Base-by-base conservation (phyloP, 257 asterid species). In the Plantago elongata region DNA sequence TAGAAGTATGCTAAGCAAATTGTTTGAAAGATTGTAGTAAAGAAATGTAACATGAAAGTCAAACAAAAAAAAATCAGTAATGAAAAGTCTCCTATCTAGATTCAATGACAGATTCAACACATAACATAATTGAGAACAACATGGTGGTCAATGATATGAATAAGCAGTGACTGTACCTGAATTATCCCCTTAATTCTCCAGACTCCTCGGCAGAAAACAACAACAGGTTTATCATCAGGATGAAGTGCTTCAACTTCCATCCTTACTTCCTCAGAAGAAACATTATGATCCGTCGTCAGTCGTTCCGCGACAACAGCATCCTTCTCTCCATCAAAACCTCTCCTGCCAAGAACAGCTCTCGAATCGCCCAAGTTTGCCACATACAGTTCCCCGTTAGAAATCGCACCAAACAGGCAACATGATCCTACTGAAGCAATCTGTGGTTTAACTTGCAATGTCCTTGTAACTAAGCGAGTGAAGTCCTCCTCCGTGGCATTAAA, bases 141-240 rank as follows among this genome's bases (percentile, higher is more conserved):
- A 34, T 34, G 40, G 5, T 3, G 17, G n/a, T 49, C 7, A 49
- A 49, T 49, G 16, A 12, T 12, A 12, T 11, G 27, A 5, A 49
- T 49, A 49, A 13, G 60, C 43, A 5, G 17, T 44, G 45, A 15
- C 61, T 27, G 51, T 63, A 88, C 98, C 98, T 91, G 98, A 78
- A 91, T 91, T 27, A 91, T 91, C 64, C 98, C 98, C 74, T 81
- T 91, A 69, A 91, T 88, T 78, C 96, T 86, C 98, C 96, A 91
- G 71, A 88, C 98, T 52, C 98, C 98, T 27, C 93, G 84, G 60
- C 86, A 79, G 48, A 77, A 76, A 49, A 88, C 79, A 42, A 91
- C 98, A 10, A 91, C 69, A 47, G 85, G 75, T 6, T 81, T 57
- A 74, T 86, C 95, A 52, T 86, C 95, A 10, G 95, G 91, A 77